Evolutionary conservation across 495 filamentous ascomycete genomes (phyloP).

Genomic region (Glutinoglossum americanum): DNA sequence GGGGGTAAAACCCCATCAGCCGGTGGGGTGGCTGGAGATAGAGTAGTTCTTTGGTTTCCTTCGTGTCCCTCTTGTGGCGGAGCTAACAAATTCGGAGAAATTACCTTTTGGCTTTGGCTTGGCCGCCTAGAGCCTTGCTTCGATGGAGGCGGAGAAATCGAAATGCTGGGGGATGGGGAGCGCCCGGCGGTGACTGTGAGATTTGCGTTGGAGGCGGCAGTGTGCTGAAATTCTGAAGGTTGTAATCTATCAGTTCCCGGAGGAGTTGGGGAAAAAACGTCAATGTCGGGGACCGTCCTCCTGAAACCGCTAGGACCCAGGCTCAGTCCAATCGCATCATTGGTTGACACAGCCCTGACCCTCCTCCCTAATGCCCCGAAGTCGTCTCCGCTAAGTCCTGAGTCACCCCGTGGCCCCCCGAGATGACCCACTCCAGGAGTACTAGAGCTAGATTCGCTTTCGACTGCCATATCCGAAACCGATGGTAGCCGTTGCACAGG

Average conservation of each 20-base stretch:
- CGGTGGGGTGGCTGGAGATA: not conserved
- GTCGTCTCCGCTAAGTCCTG: not conserved
- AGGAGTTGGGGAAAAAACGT: not conserved
- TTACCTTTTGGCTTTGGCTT: slow-evolving; percentile 1
- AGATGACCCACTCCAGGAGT: not conserved
- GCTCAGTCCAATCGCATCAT: slow-evolving; percentile 3
- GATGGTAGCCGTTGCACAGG: not conserved
- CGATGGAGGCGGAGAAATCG: slow-evolving; percentile 23
- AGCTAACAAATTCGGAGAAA: not conserved
- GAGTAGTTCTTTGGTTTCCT: not conserved
- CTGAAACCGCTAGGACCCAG: slow-evolving; percentile 10
- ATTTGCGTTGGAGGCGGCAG: not conserved
- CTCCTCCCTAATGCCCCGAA: not conserved
- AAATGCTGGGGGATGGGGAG: slow-evolving; percentile 14
- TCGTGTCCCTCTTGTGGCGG: not conserved
- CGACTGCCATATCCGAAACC: not conserved
- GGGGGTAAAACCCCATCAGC: not conserved
- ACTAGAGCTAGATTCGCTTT: not conserved
- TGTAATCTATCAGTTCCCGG: not conserved
- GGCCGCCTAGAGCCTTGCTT: slow-evolving; percentile 11
- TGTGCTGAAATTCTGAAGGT: not conserved
- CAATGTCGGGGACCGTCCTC: slow-evolving; percentile 11
- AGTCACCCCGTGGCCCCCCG: not conserved
- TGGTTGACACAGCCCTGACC: not conserved
- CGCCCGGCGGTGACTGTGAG: slow-evolving; percentile 9